These are phyloP conservation scores for Elsinoe arachidis DNA, from an alignment of 2,329 filamentous ascomycete genomes.

Conservation along the genomic window DNA sequence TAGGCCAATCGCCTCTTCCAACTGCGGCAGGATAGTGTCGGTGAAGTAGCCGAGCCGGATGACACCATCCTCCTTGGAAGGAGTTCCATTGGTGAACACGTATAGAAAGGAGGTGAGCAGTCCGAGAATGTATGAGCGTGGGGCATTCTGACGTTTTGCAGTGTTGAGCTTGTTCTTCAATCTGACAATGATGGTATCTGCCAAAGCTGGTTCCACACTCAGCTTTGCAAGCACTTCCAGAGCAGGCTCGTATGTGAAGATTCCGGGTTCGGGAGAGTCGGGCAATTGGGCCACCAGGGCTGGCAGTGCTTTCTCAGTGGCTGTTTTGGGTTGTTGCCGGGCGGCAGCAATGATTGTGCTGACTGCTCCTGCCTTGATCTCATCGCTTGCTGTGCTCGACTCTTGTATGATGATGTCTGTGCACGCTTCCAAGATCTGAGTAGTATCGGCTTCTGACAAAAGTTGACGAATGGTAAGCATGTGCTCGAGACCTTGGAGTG, in stretches of 20 bases:
- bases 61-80: conserved; percentile 39
- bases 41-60: conserved; percentile 36
- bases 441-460: conserved; percentile 34
- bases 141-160: conserved; percentile 44
- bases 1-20: conserved; percentile 30
- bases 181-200: conserved; percentile 54
- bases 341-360: conserved; percentile 52
- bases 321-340: conserved; percentile 51
- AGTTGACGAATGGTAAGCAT: conserved; percentile 35
- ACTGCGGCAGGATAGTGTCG: conserved; percentile 38
- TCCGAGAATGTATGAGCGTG: conserved; percentile 48
- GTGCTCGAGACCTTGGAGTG: conserved; percentile 36
- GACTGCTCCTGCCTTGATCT: conserved; percentile 52
- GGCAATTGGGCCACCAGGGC: conserved; percentile 57
- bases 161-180: conserved; percentile 55
- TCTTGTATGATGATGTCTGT: conserved; percentile 54
- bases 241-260: conserved; percentile 43
- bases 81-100: conserved; percentile 46
- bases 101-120: conserved; percentile 55
- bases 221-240: conserved; percentile 58
- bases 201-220: conserved; percentile 52
- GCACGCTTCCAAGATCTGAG: conserved; percentile 50
- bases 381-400: conserved; percentile 46
- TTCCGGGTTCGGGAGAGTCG: conserved; percentile 38
- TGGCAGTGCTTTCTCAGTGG: conserved; percentile 57